Evolutionary conservation across 163 green algal species (phyloP).

Genomic region (Chloromonas sp.): DNA sequence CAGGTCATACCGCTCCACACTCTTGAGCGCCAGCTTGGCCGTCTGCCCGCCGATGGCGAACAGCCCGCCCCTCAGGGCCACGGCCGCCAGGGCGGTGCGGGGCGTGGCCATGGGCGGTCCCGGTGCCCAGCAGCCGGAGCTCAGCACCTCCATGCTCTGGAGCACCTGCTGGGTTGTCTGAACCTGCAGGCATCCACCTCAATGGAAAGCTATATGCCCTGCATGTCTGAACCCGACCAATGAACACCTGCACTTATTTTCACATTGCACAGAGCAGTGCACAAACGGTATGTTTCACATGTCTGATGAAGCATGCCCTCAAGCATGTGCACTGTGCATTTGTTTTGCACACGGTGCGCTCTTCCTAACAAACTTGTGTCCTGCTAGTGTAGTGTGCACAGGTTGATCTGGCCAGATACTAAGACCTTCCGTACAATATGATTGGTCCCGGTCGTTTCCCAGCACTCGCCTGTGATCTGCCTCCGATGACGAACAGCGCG

Average conservation of each 20-base stretch:
- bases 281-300: not conserved
- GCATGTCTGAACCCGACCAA: not conserved
- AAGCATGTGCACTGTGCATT: not conserved
- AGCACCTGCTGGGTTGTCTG: constrained; percentile 18
- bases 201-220: not conserved
- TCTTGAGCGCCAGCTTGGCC: not conserved
- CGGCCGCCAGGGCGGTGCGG: constrained; percentile 32
- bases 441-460: not conserved
- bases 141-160: constrained; percentile 14
- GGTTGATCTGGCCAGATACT: too few relatives aligned
- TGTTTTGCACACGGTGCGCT: not conserved
- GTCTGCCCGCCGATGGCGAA: constrained; percentile 47
- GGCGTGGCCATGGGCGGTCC: constrained; percentile 16
- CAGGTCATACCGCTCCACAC: constrained; percentile 29
- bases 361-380: not conserved
- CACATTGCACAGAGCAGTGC: not conserved
- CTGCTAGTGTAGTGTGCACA: too few relatives aligned
- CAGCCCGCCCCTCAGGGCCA: constrained; percentile 26
- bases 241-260: too few relatives aligned
- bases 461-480: constrained; percentile 15
- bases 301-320: not conserved
- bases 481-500: constrained; percentile 28
- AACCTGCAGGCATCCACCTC: not conserved
- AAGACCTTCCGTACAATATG: too few relatives aligned
- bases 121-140: constrained; percentile 13